A percentile compares a stretch with the other conserved stretches of the same genome.
Evolutionary conservation across 2,329 filamentous ascomycete genomes (phyloP).

Genomic region (Fusarium illudens): DNA sequence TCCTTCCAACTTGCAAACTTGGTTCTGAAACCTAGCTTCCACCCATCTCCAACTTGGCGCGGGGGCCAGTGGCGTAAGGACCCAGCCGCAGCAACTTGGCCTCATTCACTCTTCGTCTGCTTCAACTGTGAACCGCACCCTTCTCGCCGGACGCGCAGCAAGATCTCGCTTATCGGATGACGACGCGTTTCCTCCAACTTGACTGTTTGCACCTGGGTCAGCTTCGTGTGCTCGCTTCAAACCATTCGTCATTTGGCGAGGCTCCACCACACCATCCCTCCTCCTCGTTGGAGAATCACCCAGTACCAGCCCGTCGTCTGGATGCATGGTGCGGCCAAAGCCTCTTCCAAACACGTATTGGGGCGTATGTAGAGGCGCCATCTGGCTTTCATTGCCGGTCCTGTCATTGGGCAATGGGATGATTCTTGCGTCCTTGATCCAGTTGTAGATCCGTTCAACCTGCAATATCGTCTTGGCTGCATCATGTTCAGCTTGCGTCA

Average conservation of each 20-base stretch:
- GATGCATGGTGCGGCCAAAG: slow-evolving; percentile 53
- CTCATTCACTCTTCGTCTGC: slow-evolving; percentile 30
- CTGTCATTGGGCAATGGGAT: slow-evolving; percentile 43
- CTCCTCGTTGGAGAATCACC: slow-evolving; percentile 32
- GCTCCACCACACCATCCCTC: slow-evolving; percentile 8
- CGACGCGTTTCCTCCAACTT: slow-evolving; percentile 12
- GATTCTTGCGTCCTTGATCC: slow-evolving; percentile 64
- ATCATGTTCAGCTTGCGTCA: slow-evolving; percentile 73
- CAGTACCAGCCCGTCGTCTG: slow-evolving; percentile 57
- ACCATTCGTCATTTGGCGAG: slow-evolving; percentile 14
- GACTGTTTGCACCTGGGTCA: slow-evolving; percentile 20
- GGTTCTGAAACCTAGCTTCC: slow-evolving; percentile 32
- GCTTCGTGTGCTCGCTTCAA: slow-evolving; percentile 39
- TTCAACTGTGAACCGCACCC: slow-evolving; percentile 45
- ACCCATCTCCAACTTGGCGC: slow-evolving; percentile 20
- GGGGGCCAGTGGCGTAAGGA: slow-evolving; percentile 18
- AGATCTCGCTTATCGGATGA: slow-evolving; percentile 23
- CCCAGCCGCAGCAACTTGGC: not conserved
- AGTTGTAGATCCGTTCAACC: slow-evolving; percentile 65
- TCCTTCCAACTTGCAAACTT: slow-evolving; percentile 31
- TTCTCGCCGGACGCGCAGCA: slow-evolving; percentile 42
- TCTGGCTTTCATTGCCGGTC: slow-evolving; percentile 55
- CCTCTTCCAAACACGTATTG: slow-evolving; percentile 62
- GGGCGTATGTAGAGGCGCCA: slow-evolving; percentile 55
- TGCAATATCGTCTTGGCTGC: slow-evolving; percentile 66